phyloP scores from a whole-genome alignment of 2,329 filamentous ascomycete genomes.

The Lasiodiplodia sp. region DNA sequence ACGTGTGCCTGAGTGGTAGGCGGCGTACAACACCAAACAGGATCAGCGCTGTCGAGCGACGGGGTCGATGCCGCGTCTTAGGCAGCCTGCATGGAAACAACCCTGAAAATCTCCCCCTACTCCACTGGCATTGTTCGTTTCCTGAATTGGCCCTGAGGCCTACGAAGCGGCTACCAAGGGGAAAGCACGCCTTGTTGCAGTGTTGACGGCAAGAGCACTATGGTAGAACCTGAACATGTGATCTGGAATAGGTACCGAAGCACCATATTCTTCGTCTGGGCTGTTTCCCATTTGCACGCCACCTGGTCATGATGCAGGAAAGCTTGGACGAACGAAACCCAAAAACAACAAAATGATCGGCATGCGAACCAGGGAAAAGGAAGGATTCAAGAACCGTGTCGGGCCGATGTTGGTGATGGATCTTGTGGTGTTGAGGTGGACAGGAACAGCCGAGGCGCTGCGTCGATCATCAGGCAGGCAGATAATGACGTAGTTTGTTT shows the following conservation, averaged over 20 bases:
- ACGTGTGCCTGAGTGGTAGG: background rate
- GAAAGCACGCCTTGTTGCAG: background rate
- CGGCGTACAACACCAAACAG: background rate
- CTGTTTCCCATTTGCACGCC: background rate
- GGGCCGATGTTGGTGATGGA: background rate
- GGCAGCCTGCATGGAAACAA: background rate
- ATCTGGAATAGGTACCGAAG: background rate
- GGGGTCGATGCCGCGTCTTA: background rate
- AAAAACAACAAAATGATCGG: background rate
- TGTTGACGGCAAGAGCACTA: too few relatives aligned
- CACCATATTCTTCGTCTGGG: background rate
- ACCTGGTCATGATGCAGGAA: background rate
- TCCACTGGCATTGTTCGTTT: background rate
- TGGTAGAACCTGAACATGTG: background rate
- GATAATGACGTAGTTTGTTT: slow-evolving; percentile 12
- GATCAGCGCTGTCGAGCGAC: background rate
- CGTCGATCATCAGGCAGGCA: slow-evolving; percentile 4
- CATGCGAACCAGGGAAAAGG: background rate
- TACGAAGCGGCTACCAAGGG: background rate
- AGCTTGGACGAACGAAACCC: background rate
- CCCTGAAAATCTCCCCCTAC: background rate
- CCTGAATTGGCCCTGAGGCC: background rate
- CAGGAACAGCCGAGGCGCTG: slow-evolving; percentile 6
- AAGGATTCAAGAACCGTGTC: background rate
- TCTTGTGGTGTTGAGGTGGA: background rate